Conservation (phyloP, 495 filamentous ascomycete genomes). For the Apiosordaria backusii region DNA sequence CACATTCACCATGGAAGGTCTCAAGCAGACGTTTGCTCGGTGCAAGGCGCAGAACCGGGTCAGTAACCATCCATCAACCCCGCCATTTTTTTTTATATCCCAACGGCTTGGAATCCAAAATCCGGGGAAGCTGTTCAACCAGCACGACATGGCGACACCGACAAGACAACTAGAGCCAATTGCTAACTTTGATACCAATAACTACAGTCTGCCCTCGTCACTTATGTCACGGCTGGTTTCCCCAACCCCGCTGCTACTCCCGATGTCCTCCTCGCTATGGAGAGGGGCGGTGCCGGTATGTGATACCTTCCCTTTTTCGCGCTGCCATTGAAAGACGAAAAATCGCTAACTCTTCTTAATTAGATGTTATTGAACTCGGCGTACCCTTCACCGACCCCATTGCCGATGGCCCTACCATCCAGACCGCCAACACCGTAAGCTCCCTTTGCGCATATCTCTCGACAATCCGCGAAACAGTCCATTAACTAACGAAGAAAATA, state of each 20-base stretch:
- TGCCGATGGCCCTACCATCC: slow-evolving; percentile 91
- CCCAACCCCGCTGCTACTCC: slow-evolving; percentile 78
- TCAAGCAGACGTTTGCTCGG: slow-evolving; percentile 82
- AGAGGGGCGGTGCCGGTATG: slow-evolving; percentile 88
- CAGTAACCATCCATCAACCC: slow-evolving; percentile 36
- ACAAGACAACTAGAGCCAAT: not conserved
- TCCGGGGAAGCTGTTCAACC: not conserved
- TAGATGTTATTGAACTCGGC: slow-evolving; percentile 80
- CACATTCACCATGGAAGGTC: slow-evolving; percentile 56
- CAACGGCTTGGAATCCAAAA: not conserved
- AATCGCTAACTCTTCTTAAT: not conserved
- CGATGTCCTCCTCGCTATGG: slow-evolving; percentile 80
- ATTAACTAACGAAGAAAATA: not conserved
- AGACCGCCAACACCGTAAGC: slow-evolving; percentile 76
- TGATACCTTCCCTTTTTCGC: slow-evolving; percentile 2
- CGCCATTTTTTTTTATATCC: slow-evolving; percentile 13
- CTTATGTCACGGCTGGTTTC: slow-evolving; percentile 94
- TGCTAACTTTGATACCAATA: slow-evolving; percentile 3
- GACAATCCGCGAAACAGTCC: slow-evolving; percentile 8
- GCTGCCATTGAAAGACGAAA: not conserved
- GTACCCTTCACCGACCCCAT: slow-evolving; percentile 98
- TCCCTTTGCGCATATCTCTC: not conserved
- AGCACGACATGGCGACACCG: not conserved
- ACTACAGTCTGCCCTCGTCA: slow-evolving; percentile 69
- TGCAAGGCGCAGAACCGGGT: slow-evolving; percentile 75